A percentile compares a stretch with the other conserved stretches of the same genome.
Conservation (phyloP, 2,329 filamentous ascomycete species). For the Purpureocillium lavendulum region DNA sequence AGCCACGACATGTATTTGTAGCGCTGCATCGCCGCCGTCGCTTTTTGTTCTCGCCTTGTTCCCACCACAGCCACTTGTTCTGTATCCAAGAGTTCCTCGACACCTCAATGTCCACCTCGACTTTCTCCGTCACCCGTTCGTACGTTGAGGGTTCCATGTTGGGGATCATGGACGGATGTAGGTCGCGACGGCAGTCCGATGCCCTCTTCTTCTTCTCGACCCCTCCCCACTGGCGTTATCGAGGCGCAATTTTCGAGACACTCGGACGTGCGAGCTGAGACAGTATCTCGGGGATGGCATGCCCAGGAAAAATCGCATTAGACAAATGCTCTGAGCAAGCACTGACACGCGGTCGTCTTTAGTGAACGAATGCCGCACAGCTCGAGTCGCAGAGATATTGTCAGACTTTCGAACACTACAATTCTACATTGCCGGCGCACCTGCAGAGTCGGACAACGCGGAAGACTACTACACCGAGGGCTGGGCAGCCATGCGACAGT, state of each 20-base stretch:
- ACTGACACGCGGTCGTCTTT: not conserved
- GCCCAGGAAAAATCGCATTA: not conserved
- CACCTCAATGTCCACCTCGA: not conserved
- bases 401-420: constrained; percentile 54
- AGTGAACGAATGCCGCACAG: constrained; percentile 54
- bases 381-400: constrained; percentile 53
- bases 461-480: constrained; percentile 57
- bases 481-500: constrained; percentile 54
- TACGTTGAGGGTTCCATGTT: not conserved
- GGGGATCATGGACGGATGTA: constrained; percentile 17
- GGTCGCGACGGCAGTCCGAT: constrained; percentile 2
- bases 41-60: too few species aligned
- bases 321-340: not conserved
- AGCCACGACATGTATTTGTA: too few species aligned
- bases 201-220: not conserved
- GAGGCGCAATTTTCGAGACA: not conserved
- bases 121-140: not conserved
- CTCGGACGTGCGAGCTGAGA: not conserved
- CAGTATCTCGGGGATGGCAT: too few species aligned
- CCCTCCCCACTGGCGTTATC: too few species aligned
- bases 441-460: constrained; percentile 43
- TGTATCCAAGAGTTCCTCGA: constrained; percentile 1
- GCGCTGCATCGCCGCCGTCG: too few species aligned
- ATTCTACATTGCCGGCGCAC: constrained; percentile 51
- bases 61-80: too few species aligned